Conservation (phyloP, 148 eudicot genomes). For the Dysphania ambrosioides region DNA sequence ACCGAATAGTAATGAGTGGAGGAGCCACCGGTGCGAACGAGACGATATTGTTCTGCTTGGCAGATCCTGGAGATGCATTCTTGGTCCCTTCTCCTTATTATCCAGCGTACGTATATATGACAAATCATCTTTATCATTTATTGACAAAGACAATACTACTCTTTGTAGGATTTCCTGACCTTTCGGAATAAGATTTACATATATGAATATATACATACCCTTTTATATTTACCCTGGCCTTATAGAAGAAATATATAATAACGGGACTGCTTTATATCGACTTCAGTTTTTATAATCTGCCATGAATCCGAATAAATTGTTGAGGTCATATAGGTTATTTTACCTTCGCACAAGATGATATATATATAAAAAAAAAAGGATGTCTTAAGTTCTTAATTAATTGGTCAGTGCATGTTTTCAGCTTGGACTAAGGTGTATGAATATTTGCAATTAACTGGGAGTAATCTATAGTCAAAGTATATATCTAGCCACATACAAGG, state of each 20-base stretch:
- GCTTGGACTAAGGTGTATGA: conserved; percentile 6
- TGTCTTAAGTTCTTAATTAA: not conserved
- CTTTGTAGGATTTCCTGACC: not conserved
- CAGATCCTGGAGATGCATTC: conserved; percentile 62
- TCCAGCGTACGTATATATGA: conserved; percentile 49
- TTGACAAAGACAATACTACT: not conserved
- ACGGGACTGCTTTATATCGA: no score
- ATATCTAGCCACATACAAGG: no score
- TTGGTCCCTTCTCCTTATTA: conserved; percentile 66
- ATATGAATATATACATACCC: not conserved
- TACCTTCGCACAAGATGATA: no score
- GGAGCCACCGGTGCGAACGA: conserved; percentile 81
- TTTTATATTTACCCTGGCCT: no score
- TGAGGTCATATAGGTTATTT: no score
- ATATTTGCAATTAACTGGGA: conserved; percentile 25
- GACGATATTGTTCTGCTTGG: conserved; percentile 53
- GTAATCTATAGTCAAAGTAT: not conserved
- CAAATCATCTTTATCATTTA: not conserved
- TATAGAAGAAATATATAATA: no score
- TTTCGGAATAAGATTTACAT: not conserved
- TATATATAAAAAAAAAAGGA: not conserved
- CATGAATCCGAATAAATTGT: no score
- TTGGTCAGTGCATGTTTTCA: conserved; percentile 12
- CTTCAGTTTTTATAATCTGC: no score
- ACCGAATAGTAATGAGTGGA: conserved; percentile 65